phyloP scores from a whole-genome alignment of 2,329 filamentous ascomycete species.

The Aureobasidium sp. region DNA sequence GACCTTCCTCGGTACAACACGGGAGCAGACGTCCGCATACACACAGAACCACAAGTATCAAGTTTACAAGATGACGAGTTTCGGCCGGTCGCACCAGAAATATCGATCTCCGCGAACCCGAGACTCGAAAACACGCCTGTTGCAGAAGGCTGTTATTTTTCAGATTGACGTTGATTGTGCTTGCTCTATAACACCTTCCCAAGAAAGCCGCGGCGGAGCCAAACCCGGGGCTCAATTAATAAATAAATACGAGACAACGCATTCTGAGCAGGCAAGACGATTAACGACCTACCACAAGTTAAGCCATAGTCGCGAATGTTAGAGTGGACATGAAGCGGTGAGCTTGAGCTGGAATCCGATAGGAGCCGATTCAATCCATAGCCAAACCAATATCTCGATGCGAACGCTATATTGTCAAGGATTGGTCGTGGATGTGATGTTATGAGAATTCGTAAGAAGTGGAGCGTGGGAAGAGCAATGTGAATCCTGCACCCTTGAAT shows the following conservation, averaged over 20 bases:
- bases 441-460: neutral
- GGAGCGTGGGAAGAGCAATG: neutral
- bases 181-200: neutral
- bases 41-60: neutral
- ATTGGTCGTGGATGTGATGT: neutral
- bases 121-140: neutral
- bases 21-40: neutral
- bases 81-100: neutral
- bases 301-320: too few species aligned
- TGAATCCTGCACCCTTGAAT: neutral
- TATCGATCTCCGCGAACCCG: neutral
- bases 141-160: neutral
- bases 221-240: neutral
- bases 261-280: too few species aligned
- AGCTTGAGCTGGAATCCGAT: too few species aligned
- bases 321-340: too few species aligned
- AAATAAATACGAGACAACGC: too few species aligned
- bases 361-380: too few species aligned
- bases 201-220: neutral
- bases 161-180: neutral
- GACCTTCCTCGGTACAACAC: neutral
- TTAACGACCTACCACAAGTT: too few species aligned
- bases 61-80: neutral
- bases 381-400: too few species aligned
- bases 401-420: neutral